A percentile compares a stretch with the other conserved stretches of the same genome.
phyloP scores from a whole-genome alignment of 1,139 yeast species.

The Hyphopichia khmerensis region DNA sequence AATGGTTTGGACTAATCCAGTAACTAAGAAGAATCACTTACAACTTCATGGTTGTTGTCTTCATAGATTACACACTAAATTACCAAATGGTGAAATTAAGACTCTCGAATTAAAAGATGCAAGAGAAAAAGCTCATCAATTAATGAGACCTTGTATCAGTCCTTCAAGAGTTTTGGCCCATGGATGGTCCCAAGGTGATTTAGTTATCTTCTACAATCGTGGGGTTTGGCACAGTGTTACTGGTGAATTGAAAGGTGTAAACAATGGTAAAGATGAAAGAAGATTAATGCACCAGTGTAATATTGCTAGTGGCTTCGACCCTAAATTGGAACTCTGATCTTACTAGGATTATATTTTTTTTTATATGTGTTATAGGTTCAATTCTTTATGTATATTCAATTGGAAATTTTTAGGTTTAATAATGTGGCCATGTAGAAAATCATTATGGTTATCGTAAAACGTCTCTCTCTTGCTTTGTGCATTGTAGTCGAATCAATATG shows the following conservation, averaged over 20 bases:
- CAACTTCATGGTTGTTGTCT: constrained; percentile 89
- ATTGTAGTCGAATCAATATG: no score
- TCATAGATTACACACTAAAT: constrained; percentile 57
- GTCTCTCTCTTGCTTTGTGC: no score
- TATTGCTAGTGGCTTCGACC: constrained; percentile 79
- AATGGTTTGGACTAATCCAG: constrained; percentile 91
- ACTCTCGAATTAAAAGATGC: constrained; percentile 66
- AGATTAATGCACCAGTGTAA: constrained; percentile 92
- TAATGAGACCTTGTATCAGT: constrained; percentile 84
- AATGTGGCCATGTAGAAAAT: no score
- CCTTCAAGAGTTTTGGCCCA: constrained; percentile 76
- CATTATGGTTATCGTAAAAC: no score
- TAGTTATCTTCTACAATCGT: constrained; percentile 80
- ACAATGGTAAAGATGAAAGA: constrained; percentile 60
- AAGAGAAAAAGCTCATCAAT: constrained; percentile 61
- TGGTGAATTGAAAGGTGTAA: constrained; percentile 66
- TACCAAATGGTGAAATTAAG: constrained; percentile 49
- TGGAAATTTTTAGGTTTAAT: no score
- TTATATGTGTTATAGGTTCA: background rate
- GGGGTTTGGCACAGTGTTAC: constrained; percentile 92
- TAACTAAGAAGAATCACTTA: constrained; percentile 74
- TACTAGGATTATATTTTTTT: background rate
- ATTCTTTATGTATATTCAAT: background rate
- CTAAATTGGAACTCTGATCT: constrained; percentile 21
- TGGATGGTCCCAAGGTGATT: constrained; percentile 78